Percentiles rank a stretch among this genome's conserved stretches.
phyloP scores from a whole-genome alignment of 225 moss, liverwort and hornwort genomes.

The Physcomitrium patens region DNA sequence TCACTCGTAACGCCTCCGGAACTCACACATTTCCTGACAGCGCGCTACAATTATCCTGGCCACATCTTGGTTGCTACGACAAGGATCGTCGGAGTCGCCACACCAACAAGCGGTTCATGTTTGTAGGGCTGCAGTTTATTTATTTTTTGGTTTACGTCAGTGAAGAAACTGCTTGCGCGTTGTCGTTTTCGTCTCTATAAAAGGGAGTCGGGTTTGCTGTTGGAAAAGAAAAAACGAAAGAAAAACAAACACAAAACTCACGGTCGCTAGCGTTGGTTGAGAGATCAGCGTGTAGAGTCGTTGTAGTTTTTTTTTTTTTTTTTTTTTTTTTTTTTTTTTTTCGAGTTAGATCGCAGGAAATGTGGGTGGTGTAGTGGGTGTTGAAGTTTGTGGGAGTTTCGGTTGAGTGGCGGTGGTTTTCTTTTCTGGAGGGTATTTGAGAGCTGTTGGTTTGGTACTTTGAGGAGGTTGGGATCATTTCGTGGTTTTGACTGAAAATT shows the following conservation, averaged over 20 bases:
- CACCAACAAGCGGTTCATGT: background rate
- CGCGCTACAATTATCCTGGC: conserved; percentile 21
- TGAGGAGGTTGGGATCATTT: background rate
- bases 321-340: no score
- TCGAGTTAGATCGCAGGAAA: no score
- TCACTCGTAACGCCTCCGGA: background rate
- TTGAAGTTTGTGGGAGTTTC: no score
- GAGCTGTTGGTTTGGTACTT: background rate
- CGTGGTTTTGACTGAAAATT: background rate
- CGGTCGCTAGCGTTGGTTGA: background rate
- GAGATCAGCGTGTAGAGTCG: background rate
- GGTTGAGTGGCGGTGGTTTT: background rate
- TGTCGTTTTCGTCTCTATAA: background rate
- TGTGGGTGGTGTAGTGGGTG: no score
- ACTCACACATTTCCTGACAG: background rate
- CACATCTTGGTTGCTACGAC: conserved; percentile 30
- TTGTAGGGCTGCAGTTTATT: background rate
- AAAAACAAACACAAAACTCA: no score
- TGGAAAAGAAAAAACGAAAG: no score
- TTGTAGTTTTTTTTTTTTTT: no score
- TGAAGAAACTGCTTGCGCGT: background rate
- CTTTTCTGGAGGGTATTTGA: background rate
- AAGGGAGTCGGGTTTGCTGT: background rate
- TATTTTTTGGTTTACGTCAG: no score
- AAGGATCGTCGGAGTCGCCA: conserved; percentile 11